Base-by-base conservation (phyloP, 805 yeast genomes). In the Clavispora vitiphila region DNA sequence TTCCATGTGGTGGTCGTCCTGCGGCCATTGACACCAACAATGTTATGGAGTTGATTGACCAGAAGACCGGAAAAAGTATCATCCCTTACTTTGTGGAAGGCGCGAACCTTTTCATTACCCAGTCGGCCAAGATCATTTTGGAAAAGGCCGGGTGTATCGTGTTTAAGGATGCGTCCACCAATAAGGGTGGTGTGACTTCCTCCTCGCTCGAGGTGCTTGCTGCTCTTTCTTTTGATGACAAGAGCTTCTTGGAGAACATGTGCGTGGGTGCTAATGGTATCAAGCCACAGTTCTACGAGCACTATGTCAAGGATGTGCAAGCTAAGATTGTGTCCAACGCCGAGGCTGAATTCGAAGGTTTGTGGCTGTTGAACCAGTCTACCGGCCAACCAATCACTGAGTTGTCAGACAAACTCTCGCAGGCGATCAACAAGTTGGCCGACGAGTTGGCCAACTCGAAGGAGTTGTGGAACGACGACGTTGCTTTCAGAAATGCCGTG, bases 1-100 rank as follows among this genome's bases (percentile, higher is more conserved):
- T 90, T 34, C 99, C 99, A 44, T 91, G 99, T 67, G 99, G 99
- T 65, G 99, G 99, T 54, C 84, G 99, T 68, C 99, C 99, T 46
- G 91, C 86, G 54, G 95, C 98, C 16, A 81, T 91, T 62, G 95
- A 90, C 63, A 80, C 90, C 49, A 83, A 80, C 63, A 93, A 86
- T 56, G 93, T 90, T 44, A 69, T 72, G 48, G 68, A 68, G 40
- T 78, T 88, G 55, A 78, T 93, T 52, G 87, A 85, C 62, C 72
- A 71, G 31, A 80, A 80, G 55, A 81, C 90, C 23, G 95, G 93
- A 43, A 82, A 83, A 64, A 64, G 86, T 16, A 70, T 78, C 51
- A 76, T 93, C 54, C 95, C 95, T 37, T 88, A 83, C 67, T 80
- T 91, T 60, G 96, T 93, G 43, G 99, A 91, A 70, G 99, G 99